These are phyloP conservation scores for Heliocybe sulcata DNA, from an alignment of 1,284 basidiomycete species.

Conservation along the genomic window DNA sequence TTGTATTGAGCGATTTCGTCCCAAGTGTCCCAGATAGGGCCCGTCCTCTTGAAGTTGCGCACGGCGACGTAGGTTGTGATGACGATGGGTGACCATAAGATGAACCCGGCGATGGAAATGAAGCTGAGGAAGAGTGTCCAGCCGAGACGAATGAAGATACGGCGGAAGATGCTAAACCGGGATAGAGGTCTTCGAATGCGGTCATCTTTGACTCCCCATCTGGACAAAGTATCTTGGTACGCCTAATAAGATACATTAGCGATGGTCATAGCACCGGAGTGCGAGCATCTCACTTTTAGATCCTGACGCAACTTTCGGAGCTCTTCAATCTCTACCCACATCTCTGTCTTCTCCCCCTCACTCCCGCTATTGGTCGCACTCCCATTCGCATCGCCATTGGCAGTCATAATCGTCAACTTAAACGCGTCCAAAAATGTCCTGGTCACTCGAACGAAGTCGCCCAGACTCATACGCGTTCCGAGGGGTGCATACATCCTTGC, in stretches of 20 bases:
- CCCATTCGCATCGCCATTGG: slow-evolving; percentile 1
- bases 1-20: slow-evolving; percentile 89
- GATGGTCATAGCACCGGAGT: neutral
- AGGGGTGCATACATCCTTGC: slow-evolving; percentile 76
- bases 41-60: slow-evolving; percentile 66
- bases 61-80: slow-evolving; percentile 57
- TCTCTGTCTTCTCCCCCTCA: slow-evolving; percentile 18
- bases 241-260: slow-evolving; percentile 27
- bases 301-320: slow-evolving; percentile 25
- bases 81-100: slow-evolving; percentile 77
- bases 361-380: slow-evolving; percentile 14
- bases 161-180: slow-evolving; percentile 46
- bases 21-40: slow-evolving; percentile 75
- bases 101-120: slow-evolving; percentile 73
- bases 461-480: slow-evolving; percentile 74
- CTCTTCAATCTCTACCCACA: slow-evolving; percentile 16
- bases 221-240: slow-evolving; percentile 65
- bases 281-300: neutral
- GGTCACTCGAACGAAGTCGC: slow-evolving; percentile 73
- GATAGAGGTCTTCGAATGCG: slow-evolving; percentile 62
- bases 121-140: slow-evolving; percentile 62
- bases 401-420: slow-evolving; percentile 32
- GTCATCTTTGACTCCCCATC: slow-evolving; percentile 73
- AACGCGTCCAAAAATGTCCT: slow-evolving; percentile 72
- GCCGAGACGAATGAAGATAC: slow-evolving; percentile 56